Conservation (phyloP, 1,284 basidiomycete genomes). For the Ustilago shanxiensis region DNA sequence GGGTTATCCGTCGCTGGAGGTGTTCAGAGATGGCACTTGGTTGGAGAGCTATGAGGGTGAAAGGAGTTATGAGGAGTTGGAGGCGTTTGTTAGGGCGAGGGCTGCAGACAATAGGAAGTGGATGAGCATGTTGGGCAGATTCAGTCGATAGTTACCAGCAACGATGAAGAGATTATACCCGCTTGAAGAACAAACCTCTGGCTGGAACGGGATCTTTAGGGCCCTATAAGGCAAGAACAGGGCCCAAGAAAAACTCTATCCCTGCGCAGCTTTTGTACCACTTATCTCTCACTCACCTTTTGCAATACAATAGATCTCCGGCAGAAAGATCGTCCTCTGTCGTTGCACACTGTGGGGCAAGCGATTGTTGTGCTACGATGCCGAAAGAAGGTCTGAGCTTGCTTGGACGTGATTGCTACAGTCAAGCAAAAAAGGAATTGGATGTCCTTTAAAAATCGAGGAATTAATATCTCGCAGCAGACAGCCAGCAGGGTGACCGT, state of each 20-base stretch:
- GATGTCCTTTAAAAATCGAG: too few relatives aligned
- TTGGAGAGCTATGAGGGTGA: conserved; percentile 42
- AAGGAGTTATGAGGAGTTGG: conserved; percentile 32
- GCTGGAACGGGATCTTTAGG: neutral
- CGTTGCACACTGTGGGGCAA: too few relatives aligned
- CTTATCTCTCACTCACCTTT: neutral
- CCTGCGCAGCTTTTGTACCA: neutral
- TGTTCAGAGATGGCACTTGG: conserved; percentile 56
- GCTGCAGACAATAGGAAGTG: conserved; percentile 42
- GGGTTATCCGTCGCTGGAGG: conserved; percentile 47
- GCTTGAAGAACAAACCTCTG: neutral
- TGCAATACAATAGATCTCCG: too few relatives aligned
- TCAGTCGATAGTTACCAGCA: neutral
- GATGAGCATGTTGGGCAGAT: conserved; percentile 8
- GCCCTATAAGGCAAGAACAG: neutral
- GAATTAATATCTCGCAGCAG: neutral
- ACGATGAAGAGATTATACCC: neutral
- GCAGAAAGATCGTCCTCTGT: too few relatives aligned
- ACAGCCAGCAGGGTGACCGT: neutral
- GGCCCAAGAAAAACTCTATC: neutral
- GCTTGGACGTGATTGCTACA: too few relatives aligned
- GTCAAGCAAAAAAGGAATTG: too few relatives aligned
- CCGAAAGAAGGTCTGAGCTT: too few relatives aligned
- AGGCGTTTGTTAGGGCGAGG: conserved; percentile 40
- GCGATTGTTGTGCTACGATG: too few relatives aligned